Percentiles rank a stretch among this genome's conserved stretches.
Conservation (phyloP, 768 basidiomycete species). For the Russula foetens region DNA sequence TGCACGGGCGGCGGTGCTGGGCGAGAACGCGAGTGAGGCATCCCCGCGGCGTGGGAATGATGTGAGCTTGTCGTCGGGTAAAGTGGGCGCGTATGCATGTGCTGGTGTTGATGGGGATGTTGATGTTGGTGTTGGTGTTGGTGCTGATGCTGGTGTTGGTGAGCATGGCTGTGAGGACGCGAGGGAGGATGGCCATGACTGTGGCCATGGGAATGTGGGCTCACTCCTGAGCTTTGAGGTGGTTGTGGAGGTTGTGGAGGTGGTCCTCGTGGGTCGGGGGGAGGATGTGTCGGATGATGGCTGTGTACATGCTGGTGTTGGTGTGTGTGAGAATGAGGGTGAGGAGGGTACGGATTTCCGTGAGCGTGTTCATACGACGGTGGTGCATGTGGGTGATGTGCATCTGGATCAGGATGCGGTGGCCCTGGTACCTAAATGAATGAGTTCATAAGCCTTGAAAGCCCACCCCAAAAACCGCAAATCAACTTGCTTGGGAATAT, state of each 20-base stretch:
- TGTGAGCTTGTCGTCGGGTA: not conserved
- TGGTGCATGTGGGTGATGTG: constrained; percentile 4
- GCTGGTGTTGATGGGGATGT: constrained; percentile 16
- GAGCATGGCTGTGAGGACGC: constrained; percentile 21
- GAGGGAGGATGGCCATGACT: constrained; percentile 21
- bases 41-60: not conserved
- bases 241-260: constrained; percentile 2
- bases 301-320: constrained; percentile 7
- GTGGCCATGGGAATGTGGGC: constrained; percentile 18
- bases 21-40: constrained; percentile 12
- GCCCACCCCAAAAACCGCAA: no score
- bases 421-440: not conserved
- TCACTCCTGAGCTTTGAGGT: constrained; percentile 4
- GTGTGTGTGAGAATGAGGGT: constrained; percentile 1
- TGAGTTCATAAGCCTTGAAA: not conserved
- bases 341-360: constrained; percentile 5
- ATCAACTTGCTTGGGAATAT: constrained; percentile 1
- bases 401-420: constrained; percentile 2
- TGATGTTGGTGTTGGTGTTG: constrained; percentile 20
- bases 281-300: constrained; percentile 4
- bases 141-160: constrained; percentile 21
- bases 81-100: constrained; percentile 13
- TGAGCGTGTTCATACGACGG: constrained; percentile 14
- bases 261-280: not conserved
- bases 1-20: constrained; percentile 23